phyloP scores from a whole-genome alignment of 2,329 filamentous ascomycete genomes.

The Tricladium varicosporioides region DNA sequence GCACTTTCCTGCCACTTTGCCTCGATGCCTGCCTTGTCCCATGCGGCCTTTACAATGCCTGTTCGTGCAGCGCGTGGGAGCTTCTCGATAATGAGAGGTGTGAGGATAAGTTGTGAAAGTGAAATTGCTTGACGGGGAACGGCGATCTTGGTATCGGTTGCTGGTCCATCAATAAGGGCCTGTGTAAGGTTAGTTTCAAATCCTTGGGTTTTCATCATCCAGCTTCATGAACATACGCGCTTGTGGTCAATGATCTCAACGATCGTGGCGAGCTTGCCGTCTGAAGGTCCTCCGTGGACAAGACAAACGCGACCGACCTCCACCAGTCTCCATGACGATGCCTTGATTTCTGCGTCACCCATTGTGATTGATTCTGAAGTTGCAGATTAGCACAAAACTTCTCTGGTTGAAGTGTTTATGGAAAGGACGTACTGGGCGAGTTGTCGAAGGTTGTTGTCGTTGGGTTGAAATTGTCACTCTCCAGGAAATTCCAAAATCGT shows the following conservation, averaged over 20 bases:
- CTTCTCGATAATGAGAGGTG: slow-evolving; percentile 81
- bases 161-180: slow-evolving; percentile 95
- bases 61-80: slow-evolving; percentile 83
- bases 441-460: slow-evolving; percentile 32
- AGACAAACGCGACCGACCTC: slow-evolving; percentile 98
- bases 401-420: slow-evolving; percentile 15
- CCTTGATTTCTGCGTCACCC: slow-evolving; percentile 79
- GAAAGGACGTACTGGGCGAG: slow-evolving; percentile 31
- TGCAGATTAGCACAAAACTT: slow-evolving; percentile 27
- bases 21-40: slow-evolving; percentile 91
- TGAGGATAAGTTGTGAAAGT: slow-evolving; percentile 83
- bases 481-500: slow-evolving; percentile 19
- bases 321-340: slow-evolving; percentile 89
- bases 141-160: slow-evolving; percentile 72
- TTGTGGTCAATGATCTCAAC: slow-evolving; percentile 99
- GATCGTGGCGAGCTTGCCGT: slow-evolving; percentile 86
- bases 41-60: slow-evolving; percentile 79
- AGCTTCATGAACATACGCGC: slow-evolving; percentile 71
- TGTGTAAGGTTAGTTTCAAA: slow-evolving; percentile 43
- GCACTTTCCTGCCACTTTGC: slow-evolving; percentile 87
- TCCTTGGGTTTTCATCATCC: slow-evolving; percentile 11
- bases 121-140: slow-evolving; percentile 85
- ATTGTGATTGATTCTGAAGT: slow-evolving; percentile 63
- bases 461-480: slow-evolving; percentile 20
- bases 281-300: slow-evolving; percentile 76